Evolutionary conservation across 2,329 filamentous ascomycete species (phyloP).

Genomic region (Colletotrichum destructivum): DNA sequence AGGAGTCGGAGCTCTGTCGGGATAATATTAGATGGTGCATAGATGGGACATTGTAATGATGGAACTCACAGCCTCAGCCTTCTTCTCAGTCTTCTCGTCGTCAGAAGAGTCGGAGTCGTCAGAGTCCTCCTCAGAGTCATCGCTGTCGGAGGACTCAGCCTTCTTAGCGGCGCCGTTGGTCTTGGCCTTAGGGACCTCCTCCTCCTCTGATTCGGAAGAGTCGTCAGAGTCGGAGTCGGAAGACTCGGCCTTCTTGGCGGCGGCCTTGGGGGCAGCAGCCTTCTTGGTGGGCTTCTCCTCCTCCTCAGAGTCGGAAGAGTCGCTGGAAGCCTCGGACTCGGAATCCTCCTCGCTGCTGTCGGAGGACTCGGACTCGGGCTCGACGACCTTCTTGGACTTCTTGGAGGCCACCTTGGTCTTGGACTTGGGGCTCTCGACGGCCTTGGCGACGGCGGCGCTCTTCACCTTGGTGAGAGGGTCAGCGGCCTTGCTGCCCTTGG

Average conservation of each 20-base stretch:
- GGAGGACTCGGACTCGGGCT: slow-evolving; percentile 49
- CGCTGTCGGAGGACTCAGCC: slow-evolving; percentile 50
- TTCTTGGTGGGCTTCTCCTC: slow-evolving; percentile 44
- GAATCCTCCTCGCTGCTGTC: slow-evolving; percentile 37
- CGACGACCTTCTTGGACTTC: slow-evolving; percentile 58
- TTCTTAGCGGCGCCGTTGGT: slow-evolving; percentile 51
- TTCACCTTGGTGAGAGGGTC: slow-evolving; percentile 71
- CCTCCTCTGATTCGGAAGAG: slow-evolving; percentile 54
- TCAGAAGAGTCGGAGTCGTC: slow-evolving; percentile 52
- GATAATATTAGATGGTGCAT: slow-evolving; percentile 3
- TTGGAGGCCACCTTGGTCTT: slow-evolving; percentile 75
- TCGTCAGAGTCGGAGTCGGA: slow-evolving; percentile 45
- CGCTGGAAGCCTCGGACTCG: neutral
- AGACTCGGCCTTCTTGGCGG: slow-evolving; percentile 43
- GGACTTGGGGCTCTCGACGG: slow-evolving; percentile 74
- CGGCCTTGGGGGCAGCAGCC: slow-evolving; percentile 43
- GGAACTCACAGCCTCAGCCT: slow-evolving; percentile 43
- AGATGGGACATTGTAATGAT: neutral
- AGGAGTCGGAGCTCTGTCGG: slow-evolving; percentile 47
- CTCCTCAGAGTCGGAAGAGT: slow-evolving; percentile 52
- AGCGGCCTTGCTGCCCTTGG: slow-evolving; percentile 63
- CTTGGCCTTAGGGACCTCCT: slow-evolving; percentile 52
- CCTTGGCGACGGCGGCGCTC: slow-evolving; percentile 77
- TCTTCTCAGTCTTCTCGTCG: slow-evolving; percentile 47
- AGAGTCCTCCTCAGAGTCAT: slow-evolving; percentile 44